Base-by-base conservation (phyloP, 495 filamentous ascomycete genomes). In the Penicillium taxi region DNA sequence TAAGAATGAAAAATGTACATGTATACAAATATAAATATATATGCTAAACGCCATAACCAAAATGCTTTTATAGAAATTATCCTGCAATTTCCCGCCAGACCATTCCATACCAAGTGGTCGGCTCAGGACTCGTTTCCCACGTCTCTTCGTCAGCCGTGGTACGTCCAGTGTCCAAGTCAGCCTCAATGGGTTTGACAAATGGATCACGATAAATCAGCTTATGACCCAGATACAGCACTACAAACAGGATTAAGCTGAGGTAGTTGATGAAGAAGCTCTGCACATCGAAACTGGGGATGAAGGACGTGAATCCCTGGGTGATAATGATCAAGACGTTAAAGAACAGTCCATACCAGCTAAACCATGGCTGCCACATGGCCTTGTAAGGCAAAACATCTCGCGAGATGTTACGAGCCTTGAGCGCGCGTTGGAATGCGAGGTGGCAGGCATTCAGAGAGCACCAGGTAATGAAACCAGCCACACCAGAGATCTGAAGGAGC, bases 381-480 rank as follows among this genome's bases (percentile, higher is more conserved):
- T 69, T 65, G 53, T 76, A 84, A 0, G 77, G 76, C 19, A 83
- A 59, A 3, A 71, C 55, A 39, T 75, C 64, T 8, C 66, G 62
- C n/a, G 59, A 63, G 35, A 82, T 72, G 31, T 72, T 68, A 41
- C 74, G 78, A 3, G 63, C 68, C 38, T 67, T 62, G 19, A 82
- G 59, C 4, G 70, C 80, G 1, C 67, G 60, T 61, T 75, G 73
- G 56, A 84, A 83, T 12, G 64, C 61, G 20, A 84, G 50, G 44
- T 82, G 76, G 43, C 72, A 78, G 31, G 68, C 58, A 50, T 69
- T 73, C 33, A 78, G 69, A 22, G 70, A 73, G 9, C 63, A 63
- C 80, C 80, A 84, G 20, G 74, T 77, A 41, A 82, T 80, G 50
- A 84, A 73, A 2, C 78, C 80, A 13, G 80, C 78, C 13, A 82